phyloP scores from a whole-genome alignment of 768 basidiomycete species.

The Sarcomyxa edulis region DNA sequence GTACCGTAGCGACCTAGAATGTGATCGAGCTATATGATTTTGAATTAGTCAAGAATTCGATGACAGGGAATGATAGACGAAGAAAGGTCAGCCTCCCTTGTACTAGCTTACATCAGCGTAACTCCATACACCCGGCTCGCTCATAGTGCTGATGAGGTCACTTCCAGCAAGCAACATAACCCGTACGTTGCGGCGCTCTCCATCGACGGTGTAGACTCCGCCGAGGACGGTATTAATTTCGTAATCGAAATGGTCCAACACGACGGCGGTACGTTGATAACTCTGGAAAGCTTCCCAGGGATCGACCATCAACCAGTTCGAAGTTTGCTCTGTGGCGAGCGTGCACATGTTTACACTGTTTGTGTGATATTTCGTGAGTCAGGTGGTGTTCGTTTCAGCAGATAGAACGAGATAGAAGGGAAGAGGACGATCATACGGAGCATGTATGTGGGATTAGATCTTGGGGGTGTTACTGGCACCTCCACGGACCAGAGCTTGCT shows the following conservation, averaged over 20 bases:
- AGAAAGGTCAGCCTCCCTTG: too few species aligned
- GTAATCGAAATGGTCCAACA: slow-evolving; percentile 95
- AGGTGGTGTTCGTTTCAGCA: too few species aligned
- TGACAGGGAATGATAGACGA: slow-evolving; percentile 3
- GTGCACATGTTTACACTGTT: slow-evolving; percentile 86
- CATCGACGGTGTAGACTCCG: slow-evolving; percentile 69
- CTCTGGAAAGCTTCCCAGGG: slow-evolving; percentile 95
- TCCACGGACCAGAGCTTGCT: too few species aligned
- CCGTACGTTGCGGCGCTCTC: slow-evolving; percentile 69
- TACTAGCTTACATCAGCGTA: slow-evolving; percentile 89
- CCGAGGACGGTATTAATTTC: slow-evolving; percentile 86
- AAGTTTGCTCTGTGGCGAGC: slow-evolving; percentile 85
- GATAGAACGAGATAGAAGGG: slow-evolving; percentile 14
- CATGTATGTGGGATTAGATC: background rate
- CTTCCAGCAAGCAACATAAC: slow-evolving; percentile 97
- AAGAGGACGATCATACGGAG: background rate
- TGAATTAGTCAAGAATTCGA: slow-evolving; percentile 9
- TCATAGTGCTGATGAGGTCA: slow-evolving; percentile 96
- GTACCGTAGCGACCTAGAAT: slow-evolving; percentile 94
- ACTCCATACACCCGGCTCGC: slow-evolving; percentile 97
- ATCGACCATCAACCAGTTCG: slow-evolving; percentile 95
- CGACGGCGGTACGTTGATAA: slow-evolving; percentile 95
- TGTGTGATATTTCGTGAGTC: too few species aligned
- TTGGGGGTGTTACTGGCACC: too few species aligned
- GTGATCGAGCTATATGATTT: slow-evolving; percentile 71